These are phyloP conservation scores for Coelastrella sp. DNA, from an alignment of 139 green algal genomes.

Conservation along the genomic window DNA sequence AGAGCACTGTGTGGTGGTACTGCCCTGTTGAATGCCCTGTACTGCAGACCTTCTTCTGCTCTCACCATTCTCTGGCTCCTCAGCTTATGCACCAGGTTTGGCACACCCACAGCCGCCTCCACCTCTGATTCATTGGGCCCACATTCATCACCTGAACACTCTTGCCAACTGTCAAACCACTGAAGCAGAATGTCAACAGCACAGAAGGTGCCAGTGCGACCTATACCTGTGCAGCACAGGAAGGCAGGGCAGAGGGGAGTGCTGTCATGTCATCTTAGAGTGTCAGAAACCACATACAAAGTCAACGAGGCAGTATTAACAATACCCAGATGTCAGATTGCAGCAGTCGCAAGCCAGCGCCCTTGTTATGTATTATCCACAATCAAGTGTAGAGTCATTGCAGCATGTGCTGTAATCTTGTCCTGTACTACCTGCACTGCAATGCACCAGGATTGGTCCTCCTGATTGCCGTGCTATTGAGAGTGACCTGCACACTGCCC, in stretches of 20 bases:
- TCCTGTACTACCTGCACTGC: conserved; percentile 35
- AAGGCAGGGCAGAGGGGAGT: neutral
- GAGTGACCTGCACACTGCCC: conserved; percentile 54
- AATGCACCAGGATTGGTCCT: conserved; percentile 52
- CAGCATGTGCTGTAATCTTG: too few relatives aligned
- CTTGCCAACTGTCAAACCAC: conserved; percentile 57
- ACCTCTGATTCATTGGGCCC: neutral
- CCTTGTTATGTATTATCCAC: too few relatives aligned
- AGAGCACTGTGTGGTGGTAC: too few relatives aligned
- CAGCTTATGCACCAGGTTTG: conserved; percentile 63
- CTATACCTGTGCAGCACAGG: conserved; percentile 73
- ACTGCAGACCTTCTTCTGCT: too few relatives aligned
- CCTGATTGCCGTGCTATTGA: conserved; percentile 3
- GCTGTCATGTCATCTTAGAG: too few relatives aligned
- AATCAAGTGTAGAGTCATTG: too few relatives aligned
- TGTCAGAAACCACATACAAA: too few relatives aligned
- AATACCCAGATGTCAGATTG: too few relatives aligned
- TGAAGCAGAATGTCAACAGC: conserved; percentile 80
- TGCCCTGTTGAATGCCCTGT: too few relatives aligned
- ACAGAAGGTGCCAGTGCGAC: conserved; percentile 85
- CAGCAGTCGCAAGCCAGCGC: too few relatives aligned
- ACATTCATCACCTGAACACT: neutral
- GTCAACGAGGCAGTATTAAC: too few relatives aligned
- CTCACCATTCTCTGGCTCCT: conserved; percentile 81
- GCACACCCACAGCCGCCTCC: conserved; percentile 60